These are phyloP conservation scores for Aspergillus diversus DNA, from an alignment of 495 filamentous ascomycete species.

Conservation along the genomic window DNA sequence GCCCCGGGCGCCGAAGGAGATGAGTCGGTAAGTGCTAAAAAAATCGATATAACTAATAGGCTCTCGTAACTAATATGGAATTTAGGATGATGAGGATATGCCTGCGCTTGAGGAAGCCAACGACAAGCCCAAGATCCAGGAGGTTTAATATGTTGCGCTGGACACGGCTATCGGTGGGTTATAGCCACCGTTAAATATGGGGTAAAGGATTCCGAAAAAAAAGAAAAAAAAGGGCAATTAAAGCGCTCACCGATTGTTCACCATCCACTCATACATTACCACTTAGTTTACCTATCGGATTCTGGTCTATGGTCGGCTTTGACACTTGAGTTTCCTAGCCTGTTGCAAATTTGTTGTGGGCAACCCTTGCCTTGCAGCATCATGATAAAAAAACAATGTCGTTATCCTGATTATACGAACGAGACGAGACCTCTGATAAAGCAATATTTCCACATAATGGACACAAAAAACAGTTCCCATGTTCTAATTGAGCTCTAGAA, in stretches of 20 bases:
- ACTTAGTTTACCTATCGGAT: conserved; percentile 9
- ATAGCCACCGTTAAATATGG: not conserved
- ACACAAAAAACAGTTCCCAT: not conserved
- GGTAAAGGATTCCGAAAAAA: not conserved
- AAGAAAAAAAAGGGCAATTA: conserved; percentile 14
- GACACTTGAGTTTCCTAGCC: conserved; percentile 4
- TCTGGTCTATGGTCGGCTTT: conserved; percentile 10
- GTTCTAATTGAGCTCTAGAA: not conserved
- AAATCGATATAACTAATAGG: conserved; percentile 44
- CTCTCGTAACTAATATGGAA: no score
- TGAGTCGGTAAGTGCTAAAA: conserved; percentile 50
- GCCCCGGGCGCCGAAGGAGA: conserved; percentile 63
- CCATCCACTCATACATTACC: conserved; percentile 9
- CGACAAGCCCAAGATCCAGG: conserved; percentile 58
- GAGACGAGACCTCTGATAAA: conserved; percentile 7
- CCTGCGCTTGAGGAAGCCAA: conserved; percentile 60
- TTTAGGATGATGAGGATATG: conserved; percentile 62
- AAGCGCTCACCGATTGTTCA: conserved; percentile 10
- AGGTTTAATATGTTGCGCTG: conserved; percentile 50
- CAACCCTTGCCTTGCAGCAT: conserved; percentile 1
- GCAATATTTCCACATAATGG: not conserved
- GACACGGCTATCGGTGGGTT: not conserved
- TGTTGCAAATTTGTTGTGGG: conserved; percentile 1
- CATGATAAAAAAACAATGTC: conserved; percentile 11
- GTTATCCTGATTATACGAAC: conserved; percentile 14